phyloP scores from a whole-genome alignment of 106 monocot genomes.

The Triglochin maritima region DNA sequence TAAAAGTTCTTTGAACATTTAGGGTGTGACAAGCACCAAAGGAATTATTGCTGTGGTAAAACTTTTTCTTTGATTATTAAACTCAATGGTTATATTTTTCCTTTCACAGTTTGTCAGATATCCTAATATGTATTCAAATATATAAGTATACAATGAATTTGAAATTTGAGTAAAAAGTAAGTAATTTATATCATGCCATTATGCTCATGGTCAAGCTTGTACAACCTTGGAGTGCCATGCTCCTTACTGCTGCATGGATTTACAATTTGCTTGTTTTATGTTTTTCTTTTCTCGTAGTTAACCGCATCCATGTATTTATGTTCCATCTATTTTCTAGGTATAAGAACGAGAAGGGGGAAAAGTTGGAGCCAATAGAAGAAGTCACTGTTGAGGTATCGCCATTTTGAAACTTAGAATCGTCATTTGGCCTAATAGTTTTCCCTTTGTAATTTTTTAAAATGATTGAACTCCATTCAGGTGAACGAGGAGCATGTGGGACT shows the following conservation, averaged over 20 bases:
- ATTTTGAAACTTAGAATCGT: not conserved
- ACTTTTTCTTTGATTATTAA: no score
- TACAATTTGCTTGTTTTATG: not conserved
- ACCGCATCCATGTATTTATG: not conserved
- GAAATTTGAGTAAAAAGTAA: no score
- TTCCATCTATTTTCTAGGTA: conserved; percentile 40
- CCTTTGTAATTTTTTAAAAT: not conserved
- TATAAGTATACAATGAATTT: no score
- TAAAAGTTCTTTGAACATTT: not conserved
- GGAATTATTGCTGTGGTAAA: no score
- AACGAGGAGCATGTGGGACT: conserved; percentile 99
- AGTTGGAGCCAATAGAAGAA: conserved; percentile 96
- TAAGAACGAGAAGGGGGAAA: conserved; percentile 63
- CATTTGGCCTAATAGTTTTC: not conserved
- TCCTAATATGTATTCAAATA: no score
- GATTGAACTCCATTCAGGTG: conserved; percentile 29
- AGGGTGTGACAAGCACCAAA: no score
- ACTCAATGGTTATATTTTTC: no score
- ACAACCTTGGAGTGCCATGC: no score
- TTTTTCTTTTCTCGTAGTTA: not conserved
- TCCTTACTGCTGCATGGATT: no score
- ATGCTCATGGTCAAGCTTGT: no score
- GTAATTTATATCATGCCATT: no score
- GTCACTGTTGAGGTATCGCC: conserved; percentile 85
- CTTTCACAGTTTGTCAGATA: no score